These are phyloP conservation scores for Neurospora cerealis DNA, from an alignment of 495 filamentous ascomycete species.

Conservation along the genomic window DNA sequence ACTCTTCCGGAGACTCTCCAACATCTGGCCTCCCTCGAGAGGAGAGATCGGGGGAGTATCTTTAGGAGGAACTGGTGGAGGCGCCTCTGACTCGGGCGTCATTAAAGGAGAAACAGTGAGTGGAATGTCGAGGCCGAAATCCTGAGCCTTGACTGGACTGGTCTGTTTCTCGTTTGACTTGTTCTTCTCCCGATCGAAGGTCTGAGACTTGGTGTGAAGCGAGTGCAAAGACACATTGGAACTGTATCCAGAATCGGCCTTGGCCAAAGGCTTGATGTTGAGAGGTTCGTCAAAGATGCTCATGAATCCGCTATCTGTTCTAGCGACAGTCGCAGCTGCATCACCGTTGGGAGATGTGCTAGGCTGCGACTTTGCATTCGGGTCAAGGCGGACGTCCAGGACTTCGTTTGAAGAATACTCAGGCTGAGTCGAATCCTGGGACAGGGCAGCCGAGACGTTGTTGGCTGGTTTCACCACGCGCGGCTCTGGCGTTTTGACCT, in stretches of 20 bases:
- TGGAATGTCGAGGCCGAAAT: not conserved
- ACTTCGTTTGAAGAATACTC: slow-evolving; percentile 28
- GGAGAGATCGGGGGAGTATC: slow-evolving; percentile 7
- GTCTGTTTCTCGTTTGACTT: slow-evolving; percentile 6
- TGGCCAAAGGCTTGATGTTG: slow-evolving; percentile 31
- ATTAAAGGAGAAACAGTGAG: not conserved
- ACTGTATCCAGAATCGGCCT: slow-evolving; percentile 49
- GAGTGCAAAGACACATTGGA: slow-evolving; percentile 42
- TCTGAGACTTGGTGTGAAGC: slow-evolving; percentile 20
- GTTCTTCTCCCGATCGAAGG: not conserved
- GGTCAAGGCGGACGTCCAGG: slow-evolving; percentile 31
- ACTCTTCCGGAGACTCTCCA: not conserved
- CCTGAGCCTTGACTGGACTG: not conserved
- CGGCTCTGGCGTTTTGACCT: slow-evolving; percentile 5
- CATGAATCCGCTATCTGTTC: slow-evolving; percentile 37
- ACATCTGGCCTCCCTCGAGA: not conserved
- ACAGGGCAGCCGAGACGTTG: slow-evolving; percentile 11
- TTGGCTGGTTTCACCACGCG: slow-evolving; percentile 5
- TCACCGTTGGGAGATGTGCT: slow-evolving; percentile 1
- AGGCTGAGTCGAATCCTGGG: slow-evolving; percentile 1
- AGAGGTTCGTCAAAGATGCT: slow-evolving; percentile 26
- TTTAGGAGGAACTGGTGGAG: slow-evolving; percentile 24
- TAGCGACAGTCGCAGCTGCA: slow-evolving; percentile 13
- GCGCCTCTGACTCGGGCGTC: slow-evolving; percentile 10
- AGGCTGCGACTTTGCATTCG: slow-evolving; percentile 27